Conservation (phyloP, 495 filamentous ascomycete genomes). For the Xylaria palmicola region DNA sequence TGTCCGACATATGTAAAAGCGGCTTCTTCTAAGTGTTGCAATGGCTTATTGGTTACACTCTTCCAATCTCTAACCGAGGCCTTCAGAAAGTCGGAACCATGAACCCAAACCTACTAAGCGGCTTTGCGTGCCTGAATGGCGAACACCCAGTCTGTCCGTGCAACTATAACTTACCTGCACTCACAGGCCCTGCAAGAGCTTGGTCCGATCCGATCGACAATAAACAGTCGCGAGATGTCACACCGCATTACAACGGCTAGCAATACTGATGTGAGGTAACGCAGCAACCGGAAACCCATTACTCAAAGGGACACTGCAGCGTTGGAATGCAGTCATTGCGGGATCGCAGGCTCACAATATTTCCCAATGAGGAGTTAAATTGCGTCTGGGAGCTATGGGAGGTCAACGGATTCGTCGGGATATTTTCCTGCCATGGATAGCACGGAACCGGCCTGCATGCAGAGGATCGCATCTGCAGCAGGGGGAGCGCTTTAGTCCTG, state of each 20-base stretch:
- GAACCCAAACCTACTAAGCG: neutral
- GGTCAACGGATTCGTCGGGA: neutral
- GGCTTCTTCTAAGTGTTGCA: neutral
- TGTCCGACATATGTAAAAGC: neutral
- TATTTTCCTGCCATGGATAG: neutral
- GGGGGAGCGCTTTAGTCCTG: neutral
- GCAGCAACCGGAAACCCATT: neutral
- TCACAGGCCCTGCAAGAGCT: neutral
- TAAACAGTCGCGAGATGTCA: neutral
- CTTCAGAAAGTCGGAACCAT: neutral
- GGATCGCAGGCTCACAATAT: neutral
- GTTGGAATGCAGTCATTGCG: neutral
- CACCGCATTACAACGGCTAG: neutral
- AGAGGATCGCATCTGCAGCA: neutral
- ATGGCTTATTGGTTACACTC: too few relatives aligned
- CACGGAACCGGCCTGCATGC: slow-evolving; percentile 5
- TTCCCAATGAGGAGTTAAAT: neutral
- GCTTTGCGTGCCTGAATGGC: neutral
- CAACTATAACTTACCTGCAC: too few relatives aligned
- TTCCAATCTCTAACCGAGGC: too few relatives aligned
- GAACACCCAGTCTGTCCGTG: neutral
- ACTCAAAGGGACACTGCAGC: neutral
- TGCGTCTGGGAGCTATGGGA: neutral
- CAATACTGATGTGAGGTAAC: neutral
- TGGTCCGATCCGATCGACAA: slow-evolving; percentile 5